Base-by-base conservation (phyloP, 805 yeast genomes). In the Saccharomyces paradoxus region DNA sequence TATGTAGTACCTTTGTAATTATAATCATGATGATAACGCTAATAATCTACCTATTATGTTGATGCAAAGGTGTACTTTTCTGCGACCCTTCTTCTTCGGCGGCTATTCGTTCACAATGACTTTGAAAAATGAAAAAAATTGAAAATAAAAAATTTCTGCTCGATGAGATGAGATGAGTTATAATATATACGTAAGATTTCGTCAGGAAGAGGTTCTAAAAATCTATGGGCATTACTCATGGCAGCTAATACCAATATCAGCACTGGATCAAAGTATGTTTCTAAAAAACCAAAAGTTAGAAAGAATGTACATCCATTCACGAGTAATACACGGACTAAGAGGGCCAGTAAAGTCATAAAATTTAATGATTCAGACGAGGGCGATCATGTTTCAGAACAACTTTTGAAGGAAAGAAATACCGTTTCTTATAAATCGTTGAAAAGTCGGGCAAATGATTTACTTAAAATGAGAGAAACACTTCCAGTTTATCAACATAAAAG, bases 401-500 rank as follows among this genome's bases (percentile, higher is more conserved):
- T 31, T 41, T 51, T 7, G 64, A 56, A 52, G 44, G 53, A 41
- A 58, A 59, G 51, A 55, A 9, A 29, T 50, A 2, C 58, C 68
- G 2, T 56, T 67, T 17, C 56, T 53, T n/a, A 64, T 60, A 7
- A 66, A 72, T 48, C 44, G 0, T 57, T 83, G 32, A 67, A 69
- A 49, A 50, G 54, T 3, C 63, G 67, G 66, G 65, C 82, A 59
- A 55, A 76, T 4, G 70, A 73, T 21, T 71, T 89, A 14, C 71
- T 83, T 3, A 71, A 76, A 46, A 68, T 77, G 1, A 74, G 96
- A 56, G 67, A 79, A 59, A 73, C 77, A 0, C 75, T 91, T 48
- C 97, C 97, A 0, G 88, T 91, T 28, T 89, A 77, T 69, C 82
- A 80, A 60, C 88, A 87, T 57, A 81, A 81, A 61, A 83, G 81